Base-by-base conservation (phyloP, 805 yeast species). In the Zygosaccharomyces lentus region DNA sequence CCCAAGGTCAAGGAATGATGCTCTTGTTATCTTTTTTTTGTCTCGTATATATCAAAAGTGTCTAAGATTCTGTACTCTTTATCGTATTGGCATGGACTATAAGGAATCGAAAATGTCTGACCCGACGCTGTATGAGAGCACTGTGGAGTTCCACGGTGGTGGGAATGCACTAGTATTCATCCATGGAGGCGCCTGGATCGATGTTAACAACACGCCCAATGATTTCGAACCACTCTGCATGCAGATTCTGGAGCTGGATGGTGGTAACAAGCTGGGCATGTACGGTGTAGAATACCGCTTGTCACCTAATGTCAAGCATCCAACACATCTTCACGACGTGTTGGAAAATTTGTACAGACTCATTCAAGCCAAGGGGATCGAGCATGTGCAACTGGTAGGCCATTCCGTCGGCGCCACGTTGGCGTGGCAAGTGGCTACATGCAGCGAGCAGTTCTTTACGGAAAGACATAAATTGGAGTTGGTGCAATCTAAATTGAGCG, bases 101-200 rank as follows among this genome's bases (percentile, higher is more conserved):
- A 27, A n/a, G 21, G 25, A 12, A 17, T 6, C 16, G 23, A 29
- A 19, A 6, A 43, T 43, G 46, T 24, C 37, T 7, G 41, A 36
- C n/a, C 7, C 32, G 2, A 37, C 40, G 29, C 17, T 49, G 31
- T 53, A 40, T 29, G 42, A 48, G 9, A 44, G 45, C 15, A 51
- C 57, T 12, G 47, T 44, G n/a, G 46, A 43, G 15, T 51, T 55
- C 36, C 40, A 48, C 25, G 37, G 41, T 26, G 36, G 36, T 34
- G 15, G n/a, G 16, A 46, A 43, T 17, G 57, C 76, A 15, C 44
- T 78, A 5, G 72, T 86, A 0, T 81, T 80, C 53, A 74, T 87
- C 32, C 96, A 87, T 64, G 96, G 96, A 1, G 96, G 96, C 0
- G 95, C 89, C 0, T 87, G 96, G 96, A 71, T 87, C 50, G 95